These are phyloP conservation scores for Wickerhamiella cacticola DNA, from an alignment of 805 yeast species.

Conservation along the genomic window DNA sequence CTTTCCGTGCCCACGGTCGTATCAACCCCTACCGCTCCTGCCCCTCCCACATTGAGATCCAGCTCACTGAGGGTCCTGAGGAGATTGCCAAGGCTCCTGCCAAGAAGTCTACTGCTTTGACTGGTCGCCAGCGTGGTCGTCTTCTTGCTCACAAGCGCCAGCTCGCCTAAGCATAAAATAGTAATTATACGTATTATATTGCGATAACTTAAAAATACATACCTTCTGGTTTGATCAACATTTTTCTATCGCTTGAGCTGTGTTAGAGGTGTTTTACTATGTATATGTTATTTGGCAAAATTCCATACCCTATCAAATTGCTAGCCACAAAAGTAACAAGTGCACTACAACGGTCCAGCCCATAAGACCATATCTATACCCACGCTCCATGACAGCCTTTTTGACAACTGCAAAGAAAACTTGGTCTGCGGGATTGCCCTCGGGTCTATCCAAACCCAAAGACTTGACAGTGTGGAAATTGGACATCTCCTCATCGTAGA, in stretches of 20 bases:
- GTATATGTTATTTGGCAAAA: too few species aligned
- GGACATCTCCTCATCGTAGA: constrained; percentile 65
- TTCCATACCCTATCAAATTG: constrained; percentile 4
- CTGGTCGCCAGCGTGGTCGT: constrained; percentile 88
- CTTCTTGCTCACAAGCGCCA: constrained; percentile 61
- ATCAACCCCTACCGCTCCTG: constrained; percentile 97
- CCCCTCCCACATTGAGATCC: constrained; percentile 98
- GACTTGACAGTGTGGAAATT: constrained; percentile 75
- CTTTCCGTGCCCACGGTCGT: constrained; percentile 99
- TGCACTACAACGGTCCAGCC: constrained; percentile 67
- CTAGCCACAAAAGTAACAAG: constrained; percentile 36
- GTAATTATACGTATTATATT: constrained; percentile 3
- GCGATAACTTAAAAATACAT: too few species aligned
- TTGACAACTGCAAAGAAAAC: constrained; percentile 45
- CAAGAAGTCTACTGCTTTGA: constrained; percentile 52
- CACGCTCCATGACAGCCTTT: constrained; percentile 61
- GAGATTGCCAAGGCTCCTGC: constrained; percentile 85
- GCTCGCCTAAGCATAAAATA: constrained; percentile 4
- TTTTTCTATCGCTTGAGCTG: too few species aligned
- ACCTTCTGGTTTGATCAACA: too few species aligned
- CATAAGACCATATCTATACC: constrained; percentile 57
- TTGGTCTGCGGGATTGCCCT: constrained; percentile 66
- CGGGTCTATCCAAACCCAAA: constrained; percentile 63
- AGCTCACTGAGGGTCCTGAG: constrained; percentile 91
- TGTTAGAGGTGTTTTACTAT: too few species aligned